These are phyloP conservation scores for Colletotrichum scovillei DNA, from an alignment of 2,329 filamentous ascomycete genomes.

Conservation along the genomic window DNA sequence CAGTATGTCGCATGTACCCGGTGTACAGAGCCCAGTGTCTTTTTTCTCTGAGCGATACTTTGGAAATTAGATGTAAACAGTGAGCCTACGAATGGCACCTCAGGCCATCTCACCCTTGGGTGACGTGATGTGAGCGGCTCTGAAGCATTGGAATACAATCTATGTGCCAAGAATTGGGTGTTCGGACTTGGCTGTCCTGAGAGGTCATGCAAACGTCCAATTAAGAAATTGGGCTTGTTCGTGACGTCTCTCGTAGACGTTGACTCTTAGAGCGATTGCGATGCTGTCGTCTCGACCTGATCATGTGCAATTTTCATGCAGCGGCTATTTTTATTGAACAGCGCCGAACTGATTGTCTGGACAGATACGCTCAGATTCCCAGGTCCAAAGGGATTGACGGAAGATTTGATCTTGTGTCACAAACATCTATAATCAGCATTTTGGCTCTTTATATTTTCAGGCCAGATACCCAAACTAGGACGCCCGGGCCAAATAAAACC, in stretches of 20 bases:
- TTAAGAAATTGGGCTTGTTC: fast-evolving
- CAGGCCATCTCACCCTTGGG: no score
- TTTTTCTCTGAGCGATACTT: no score
- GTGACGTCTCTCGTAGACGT: background rate
- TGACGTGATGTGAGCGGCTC: background rate
- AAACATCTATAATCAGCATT: background rate
- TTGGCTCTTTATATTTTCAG: background rate
- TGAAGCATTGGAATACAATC: background rate
- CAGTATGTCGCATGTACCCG: background rate
- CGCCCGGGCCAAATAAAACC: background rate
- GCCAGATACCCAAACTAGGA: background rate
- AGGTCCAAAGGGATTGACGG: no score
- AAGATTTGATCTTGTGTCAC: no score
- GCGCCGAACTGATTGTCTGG: background rate
- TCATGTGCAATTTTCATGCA: background rate
- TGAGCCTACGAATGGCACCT: no score
- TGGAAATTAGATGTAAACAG: no score
- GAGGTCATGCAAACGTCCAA: no score
- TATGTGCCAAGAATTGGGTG: background rate
- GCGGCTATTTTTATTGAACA: background rate
- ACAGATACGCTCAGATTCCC: background rate
- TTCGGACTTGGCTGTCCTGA: no score
- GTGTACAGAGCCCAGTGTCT: no score
- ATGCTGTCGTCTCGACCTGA: background rate
- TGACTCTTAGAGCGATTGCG: background rate